Evolutionary conservation across 2,329 filamentous ascomycete genomes (phyloP).

Genomic region (Leptoxyphium fumago): DNA sequence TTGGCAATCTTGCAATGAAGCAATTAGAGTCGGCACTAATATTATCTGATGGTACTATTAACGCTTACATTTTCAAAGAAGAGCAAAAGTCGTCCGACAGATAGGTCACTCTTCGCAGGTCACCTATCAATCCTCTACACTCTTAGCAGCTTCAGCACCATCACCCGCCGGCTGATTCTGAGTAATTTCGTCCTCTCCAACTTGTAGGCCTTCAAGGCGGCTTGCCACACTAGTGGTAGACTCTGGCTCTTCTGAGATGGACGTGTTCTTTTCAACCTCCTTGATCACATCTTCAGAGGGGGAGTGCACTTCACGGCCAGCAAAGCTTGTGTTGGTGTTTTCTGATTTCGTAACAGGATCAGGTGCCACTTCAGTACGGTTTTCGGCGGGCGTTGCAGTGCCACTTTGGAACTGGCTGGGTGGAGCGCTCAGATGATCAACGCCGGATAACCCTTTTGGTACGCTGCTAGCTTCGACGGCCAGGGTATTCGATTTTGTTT

Average conservation of each 20-base stretch:
- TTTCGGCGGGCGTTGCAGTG: slow-evolving; percentile 1
- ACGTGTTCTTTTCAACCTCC: slow-evolving; percentile 15
- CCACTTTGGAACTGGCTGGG: slow-evolving; percentile 3
- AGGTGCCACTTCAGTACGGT: not conserved
- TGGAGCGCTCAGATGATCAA: slow-evolving; percentile 4
- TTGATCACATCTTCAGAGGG: slow-evolving; percentile 19
- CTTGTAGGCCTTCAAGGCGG: slow-evolving; percentile 7
- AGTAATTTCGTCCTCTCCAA: slow-evolving; percentile 5
- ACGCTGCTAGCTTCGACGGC: not conserved
- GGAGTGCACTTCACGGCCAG: slow-evolving; percentile 11
- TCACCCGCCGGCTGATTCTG: slow-evolving; percentile 14
- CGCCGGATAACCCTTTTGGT: not conserved
- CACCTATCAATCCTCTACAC: slow-evolving; percentile 22
- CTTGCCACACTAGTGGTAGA: slow-evolving; percentile 5
- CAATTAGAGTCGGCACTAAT: too few relatives aligned
- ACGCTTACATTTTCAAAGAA: too few relatives aligned
- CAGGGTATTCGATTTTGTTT: not conserved
- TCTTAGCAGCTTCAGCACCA: slow-evolving; percentile 19
- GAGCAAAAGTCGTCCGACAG: too few relatives aligned
- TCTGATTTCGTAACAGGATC: not conserved
- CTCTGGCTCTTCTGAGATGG: slow-evolving; percentile 8
- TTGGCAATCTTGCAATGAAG: too few relatives aligned
- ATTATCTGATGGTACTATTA: too few relatives aligned
- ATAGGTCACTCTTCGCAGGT: not conserved
- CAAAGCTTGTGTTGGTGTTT: slow-evolving; percentile 6